Base-by-base conservation (phyloP, 176 grass and related monocot genomes). In the Raddia guianensis region DNA sequence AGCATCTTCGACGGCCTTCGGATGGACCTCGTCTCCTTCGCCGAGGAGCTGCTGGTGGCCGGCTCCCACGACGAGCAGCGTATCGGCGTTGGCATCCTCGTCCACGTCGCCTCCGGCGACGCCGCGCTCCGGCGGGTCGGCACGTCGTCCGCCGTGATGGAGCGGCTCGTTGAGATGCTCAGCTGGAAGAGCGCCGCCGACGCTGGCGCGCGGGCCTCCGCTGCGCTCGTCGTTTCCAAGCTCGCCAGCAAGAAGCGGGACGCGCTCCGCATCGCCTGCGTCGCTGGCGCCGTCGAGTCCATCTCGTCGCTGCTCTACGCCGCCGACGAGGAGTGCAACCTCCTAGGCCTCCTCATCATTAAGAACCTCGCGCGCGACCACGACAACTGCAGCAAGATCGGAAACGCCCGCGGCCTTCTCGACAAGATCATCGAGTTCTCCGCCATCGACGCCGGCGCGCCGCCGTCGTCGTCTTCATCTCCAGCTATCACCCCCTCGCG, bases 341-440 rank as follows among this genome's bases (percentile, higher is more conserved):
- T 93, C 34, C 77, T 97, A 10, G 91, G 94, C 5, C 89, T 97
- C 10, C 69, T 91, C 27, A 89, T 97, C 67, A 72, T 97, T 43
- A 97, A 97, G 84, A 97, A 90, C 71, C 86, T 97, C 12, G 89
- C 89, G 14, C 90, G 82, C 0, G 91, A 93, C 53, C 89, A 97
- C 15, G 84, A 91, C 67, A 97, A 93, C 64, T 91, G 86, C 73
- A 70, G 81, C 56, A 91, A 81, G 81, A 93, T 97, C 37, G 94
- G 94, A 8, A 89, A 72, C 75, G 77, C 86, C 0, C 86, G 94
- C 7, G 89, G 89, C 9, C 91, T 97, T 19, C 83, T 97, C 14
- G 86, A 93, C 77, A 93, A 91, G 74, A 93, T 97, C 70, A 88
- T 97, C 68, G 82, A 80, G 49, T 93, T 90, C 49, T 91, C 91